Evolutionary conservation across 257 asterid species (phyloP).

Genomic region (Solanum ossicruentum): DNA sequence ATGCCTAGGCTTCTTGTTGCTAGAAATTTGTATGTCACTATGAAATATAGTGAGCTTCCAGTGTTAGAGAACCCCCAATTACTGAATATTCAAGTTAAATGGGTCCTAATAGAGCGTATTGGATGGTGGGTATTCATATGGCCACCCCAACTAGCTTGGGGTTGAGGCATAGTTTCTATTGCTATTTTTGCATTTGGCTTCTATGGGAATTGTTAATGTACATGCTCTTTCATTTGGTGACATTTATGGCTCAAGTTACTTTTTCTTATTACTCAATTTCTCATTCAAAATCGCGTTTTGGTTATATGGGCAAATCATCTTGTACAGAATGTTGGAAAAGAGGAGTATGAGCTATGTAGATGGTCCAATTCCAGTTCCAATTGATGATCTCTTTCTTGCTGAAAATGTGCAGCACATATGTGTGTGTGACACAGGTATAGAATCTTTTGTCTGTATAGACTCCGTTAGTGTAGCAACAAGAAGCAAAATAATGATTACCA

Average conservation of each 20-base stretch:
- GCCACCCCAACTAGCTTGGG: neutral
- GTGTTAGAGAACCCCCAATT: neutral
- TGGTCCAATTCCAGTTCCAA: slow-evolving; percentile 69
- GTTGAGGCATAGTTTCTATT: neutral
- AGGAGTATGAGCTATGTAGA: slow-evolving; percentile 88
- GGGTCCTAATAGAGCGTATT: neutral
- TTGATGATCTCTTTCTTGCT: slow-evolving; percentile 57
- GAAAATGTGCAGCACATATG: slow-evolving; percentile 73
- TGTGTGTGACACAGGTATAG: slow-evolving; percentile 74
- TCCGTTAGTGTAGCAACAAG: neutral
- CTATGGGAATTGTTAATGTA: neutral
- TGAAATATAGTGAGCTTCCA: neutral
- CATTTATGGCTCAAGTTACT: neutral
- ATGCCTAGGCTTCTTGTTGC: neutral
- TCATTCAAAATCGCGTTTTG: neutral
- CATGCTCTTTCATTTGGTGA: neutral
- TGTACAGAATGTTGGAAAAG: slow-evolving; percentile 79
- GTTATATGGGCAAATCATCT: neutral
- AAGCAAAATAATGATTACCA: neutral
- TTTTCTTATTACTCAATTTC: neutral
- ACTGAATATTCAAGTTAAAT: neutral
- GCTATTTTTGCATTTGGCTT: neutral
- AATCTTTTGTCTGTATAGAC: neutral
- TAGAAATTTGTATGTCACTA: neutral
- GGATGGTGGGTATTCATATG: neutral